Evolutionary conservation across 1,284 basidiomycete species (phyloP).

Genomic region (Porogramme epimiltina): DNA sequence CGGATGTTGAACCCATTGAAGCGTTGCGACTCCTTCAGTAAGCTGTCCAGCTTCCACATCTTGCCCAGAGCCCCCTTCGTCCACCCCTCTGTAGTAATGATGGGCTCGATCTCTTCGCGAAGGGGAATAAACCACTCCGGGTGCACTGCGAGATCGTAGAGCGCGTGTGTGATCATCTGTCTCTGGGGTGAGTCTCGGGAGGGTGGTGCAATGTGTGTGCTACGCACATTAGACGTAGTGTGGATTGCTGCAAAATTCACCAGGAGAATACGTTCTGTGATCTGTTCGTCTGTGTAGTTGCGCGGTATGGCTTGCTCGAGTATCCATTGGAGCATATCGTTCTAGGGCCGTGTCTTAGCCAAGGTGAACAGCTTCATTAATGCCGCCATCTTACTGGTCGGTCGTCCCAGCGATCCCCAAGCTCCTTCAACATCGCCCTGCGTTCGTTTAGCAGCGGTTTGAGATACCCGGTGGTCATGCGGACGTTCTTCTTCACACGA

Average conservation of each 20-base stretch:
- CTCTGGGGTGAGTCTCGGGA: too few relatives aligned
- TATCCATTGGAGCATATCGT: neutral
- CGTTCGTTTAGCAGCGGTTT: too few relatives aligned
- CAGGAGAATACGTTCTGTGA: neutral
- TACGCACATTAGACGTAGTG: neutral
- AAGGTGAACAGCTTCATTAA: too few relatives aligned
- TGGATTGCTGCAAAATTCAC: neutral
- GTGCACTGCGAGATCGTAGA: constrained; percentile 44
- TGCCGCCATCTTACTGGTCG: too few relatives aligned
- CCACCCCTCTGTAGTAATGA: constrained; percentile 44
- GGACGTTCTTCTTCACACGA: too few relatives aligned
- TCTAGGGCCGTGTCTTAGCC: too few relatives aligned
- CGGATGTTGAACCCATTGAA: constrained; percentile 32
- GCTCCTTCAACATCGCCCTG: too few relatives aligned
- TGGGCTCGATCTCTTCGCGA: constrained; percentile 45
- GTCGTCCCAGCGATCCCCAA: too few relatives aligned
- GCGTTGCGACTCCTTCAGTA: constrained; percentile 50
- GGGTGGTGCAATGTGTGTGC: neutral
- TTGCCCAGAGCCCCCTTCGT: constrained; percentile 44
- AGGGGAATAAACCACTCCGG: constrained; percentile 43
- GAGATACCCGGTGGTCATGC: too few relatives aligned
- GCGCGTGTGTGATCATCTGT: constrained; percentile 38
- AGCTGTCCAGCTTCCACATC: constrained; percentile 53
- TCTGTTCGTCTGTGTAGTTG: neutral
- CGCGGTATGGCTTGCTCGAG: neutral